A percentile compares a stretch with the other conserved stretches of the same genome.
Conservation (phyloP, 1,284 basidiomycete species). For the Pyrrhoderma noxium region DNA sequence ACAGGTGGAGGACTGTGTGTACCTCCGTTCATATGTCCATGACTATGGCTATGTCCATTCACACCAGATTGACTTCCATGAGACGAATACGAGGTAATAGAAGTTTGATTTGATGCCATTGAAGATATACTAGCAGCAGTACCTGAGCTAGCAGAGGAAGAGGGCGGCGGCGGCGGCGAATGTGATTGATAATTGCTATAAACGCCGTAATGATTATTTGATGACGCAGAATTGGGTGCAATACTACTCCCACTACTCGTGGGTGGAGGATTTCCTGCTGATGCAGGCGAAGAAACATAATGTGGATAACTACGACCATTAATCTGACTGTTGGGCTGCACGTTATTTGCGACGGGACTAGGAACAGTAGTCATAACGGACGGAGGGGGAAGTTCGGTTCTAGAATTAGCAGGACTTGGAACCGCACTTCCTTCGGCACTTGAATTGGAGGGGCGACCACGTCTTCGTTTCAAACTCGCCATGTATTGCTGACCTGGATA, state of each 20-base stretch:
- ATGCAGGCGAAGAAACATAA: slow-evolving; percentile 1
- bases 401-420: background rate
- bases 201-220: background rate
- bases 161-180: background rate
- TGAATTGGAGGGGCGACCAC: background rate
- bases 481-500: background rate
- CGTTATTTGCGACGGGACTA: background rate
- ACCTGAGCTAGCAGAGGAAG: background rate
- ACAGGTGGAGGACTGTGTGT: slow-evolving; percentile 8
- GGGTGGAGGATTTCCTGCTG: background rate
- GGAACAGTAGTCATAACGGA: too few relatives aligned
- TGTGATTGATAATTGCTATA: background rate
- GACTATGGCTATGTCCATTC: background rate
- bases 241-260: background rate
- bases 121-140: background rate
- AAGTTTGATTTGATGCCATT: background rate
- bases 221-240: background rate
- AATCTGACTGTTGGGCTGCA: background rate
- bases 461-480: background rate
- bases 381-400: background rate
- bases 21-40: background rate
- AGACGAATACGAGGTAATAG: background rate
- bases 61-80: background rate
- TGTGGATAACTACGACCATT: background rate
- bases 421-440: background rate